phyloP scores from a whole-genome alignment of 306 rosid genomes.

The Aeschynomene evenia region DNA sequence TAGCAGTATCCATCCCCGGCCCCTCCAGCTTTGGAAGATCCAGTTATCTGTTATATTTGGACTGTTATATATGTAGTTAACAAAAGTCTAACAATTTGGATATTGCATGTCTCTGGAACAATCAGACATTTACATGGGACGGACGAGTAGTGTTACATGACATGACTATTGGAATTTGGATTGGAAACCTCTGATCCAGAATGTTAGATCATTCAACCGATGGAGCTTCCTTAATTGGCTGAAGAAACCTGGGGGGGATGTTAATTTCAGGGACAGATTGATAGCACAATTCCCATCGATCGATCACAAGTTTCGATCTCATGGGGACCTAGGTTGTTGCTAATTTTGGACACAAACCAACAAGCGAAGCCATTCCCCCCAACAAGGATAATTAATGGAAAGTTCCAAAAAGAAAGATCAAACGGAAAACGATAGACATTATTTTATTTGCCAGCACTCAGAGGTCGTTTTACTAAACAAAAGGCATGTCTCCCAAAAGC shows the following conservation, averaged over 20 bases:
- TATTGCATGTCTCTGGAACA: background rate
- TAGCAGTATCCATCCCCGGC: too few relatives aligned
- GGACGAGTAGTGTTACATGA: background rate
- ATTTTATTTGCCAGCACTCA: background rate
- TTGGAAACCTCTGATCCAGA: background rate
- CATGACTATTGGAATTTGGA: background rate
- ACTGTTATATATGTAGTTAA: background rate
- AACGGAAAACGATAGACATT: conserved; percentile 28
- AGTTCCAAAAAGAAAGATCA: conserved; percentile 13
- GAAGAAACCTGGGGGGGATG: background rate
- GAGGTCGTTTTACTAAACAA: background rate
- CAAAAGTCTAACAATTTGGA: background rate
- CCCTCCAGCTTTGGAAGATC: background rate
- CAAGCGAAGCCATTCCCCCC: background rate
- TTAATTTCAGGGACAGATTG: conserved; percentile 5
- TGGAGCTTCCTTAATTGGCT: background rate
- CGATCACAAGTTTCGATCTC: background rate
- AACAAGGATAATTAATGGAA: background rate
- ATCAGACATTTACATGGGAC: background rate
- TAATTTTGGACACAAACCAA: conserved; percentile 3
- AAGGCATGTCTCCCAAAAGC: conserved; percentile 10
- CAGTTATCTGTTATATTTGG: background rate
- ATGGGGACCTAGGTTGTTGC: conserved; percentile 1
- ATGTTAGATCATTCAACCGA: background rate
- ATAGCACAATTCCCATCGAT: background rate